phyloP scores from a whole-genome alignment of 2,329 filamentous ascomycete species.

The Cordyceps militaris region DNA sequence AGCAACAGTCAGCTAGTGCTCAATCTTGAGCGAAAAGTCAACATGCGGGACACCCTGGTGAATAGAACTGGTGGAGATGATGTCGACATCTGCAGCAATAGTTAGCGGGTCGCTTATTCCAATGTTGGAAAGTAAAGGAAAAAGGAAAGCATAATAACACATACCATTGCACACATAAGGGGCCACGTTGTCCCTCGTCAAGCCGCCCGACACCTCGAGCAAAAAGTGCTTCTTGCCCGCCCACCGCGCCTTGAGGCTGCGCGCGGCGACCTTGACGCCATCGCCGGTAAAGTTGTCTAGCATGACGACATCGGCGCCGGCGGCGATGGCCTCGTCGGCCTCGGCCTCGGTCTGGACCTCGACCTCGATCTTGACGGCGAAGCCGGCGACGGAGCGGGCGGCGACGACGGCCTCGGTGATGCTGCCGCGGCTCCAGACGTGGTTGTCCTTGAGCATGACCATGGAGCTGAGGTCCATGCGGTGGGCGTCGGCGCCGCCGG shows the following conservation, averaged over 20 bases:
- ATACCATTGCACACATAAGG: slow-evolving; percentile 68
- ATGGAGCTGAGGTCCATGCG: slow-evolving; percentile 86
- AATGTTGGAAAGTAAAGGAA: background rate
- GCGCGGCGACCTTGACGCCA: slow-evolving; percentile 67
- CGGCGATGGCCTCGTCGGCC: slow-evolving; percentile 83
- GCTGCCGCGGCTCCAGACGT: slow-evolving; percentile 84
- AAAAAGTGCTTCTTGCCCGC: slow-evolving; percentile 65
- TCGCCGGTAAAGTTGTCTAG: slow-evolving; percentile 87
- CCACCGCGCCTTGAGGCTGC: slow-evolving; percentile 73
- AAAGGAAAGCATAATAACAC: slow-evolving; percentile 21
- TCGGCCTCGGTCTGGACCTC: slow-evolving; percentile 85
- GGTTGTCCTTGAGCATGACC: slow-evolving; percentile 99
- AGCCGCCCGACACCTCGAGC: slow-evolving; percentile 85
- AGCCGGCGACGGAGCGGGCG: slow-evolving; percentile 78
- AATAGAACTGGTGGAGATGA: slow-evolving; percentile 92
- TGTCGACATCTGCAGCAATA: slow-evolving; percentile 65
- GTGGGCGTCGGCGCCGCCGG: slow-evolving; percentile 87
- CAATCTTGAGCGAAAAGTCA: slow-evolving; percentile 92
- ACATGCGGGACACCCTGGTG: slow-evolving; percentile 92
- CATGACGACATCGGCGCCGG: slow-evolving; percentile 95
- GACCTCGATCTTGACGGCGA: slow-evolving; percentile 90
- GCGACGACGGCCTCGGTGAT: slow-evolving; percentile 81
- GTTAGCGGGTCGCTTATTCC: slow-evolving; percentile 8
- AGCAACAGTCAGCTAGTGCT: slow-evolving; percentile 22
- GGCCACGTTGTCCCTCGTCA: slow-evolving; percentile 78